Evolutionary conservation across 176 grass and related monocot species (phyloP).

Genomic region (Eragrostis nindensis): DNA sequence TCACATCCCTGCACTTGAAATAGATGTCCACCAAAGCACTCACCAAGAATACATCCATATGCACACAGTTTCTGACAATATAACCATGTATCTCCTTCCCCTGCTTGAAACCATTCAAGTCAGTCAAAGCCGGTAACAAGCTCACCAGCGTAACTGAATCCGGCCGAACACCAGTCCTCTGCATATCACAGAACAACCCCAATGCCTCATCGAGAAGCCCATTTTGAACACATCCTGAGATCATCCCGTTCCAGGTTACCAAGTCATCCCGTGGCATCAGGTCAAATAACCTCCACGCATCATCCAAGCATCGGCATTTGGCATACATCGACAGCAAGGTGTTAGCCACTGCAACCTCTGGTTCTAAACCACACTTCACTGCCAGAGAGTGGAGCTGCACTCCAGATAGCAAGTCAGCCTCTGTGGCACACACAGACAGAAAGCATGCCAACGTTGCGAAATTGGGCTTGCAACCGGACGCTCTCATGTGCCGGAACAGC

Average conservation of each 20-base stretch:
- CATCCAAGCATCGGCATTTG: slow-evolving; percentile 62
- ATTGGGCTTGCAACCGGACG: slow-evolving; percentile 40
- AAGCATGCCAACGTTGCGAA: slow-evolving; percentile 66
- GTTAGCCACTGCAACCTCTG: slow-evolving; percentile 60
- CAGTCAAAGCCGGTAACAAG: slow-evolving; percentile 71
- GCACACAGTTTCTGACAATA: slow-evolving; percentile 61
- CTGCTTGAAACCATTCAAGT: slow-evolving; percentile 57
- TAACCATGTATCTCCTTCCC: slow-evolving; percentile 80
- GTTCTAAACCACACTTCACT: slow-evolving; percentile 67
- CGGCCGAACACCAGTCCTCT: slow-evolving; percentile 52
- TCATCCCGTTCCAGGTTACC: slow-evolving; percentile 85
- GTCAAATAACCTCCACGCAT: slow-evolving; percentile 63
- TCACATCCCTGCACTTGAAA: slow-evolving; percentile 75
- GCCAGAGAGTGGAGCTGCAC: slow-evolving; percentile 73
- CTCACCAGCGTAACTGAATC: slow-evolving; percentile 77
- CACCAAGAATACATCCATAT: slow-evolving; percentile 79
- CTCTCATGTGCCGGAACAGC: slow-evolving; percentile 62
- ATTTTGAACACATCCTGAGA: slow-evolving; percentile 81
- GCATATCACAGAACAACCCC: slow-evolving; percentile 66
- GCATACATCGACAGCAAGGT: slow-evolving; percentile 82
- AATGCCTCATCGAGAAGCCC: slow-evolving; percentile 64
- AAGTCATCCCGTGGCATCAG: slow-evolving; percentile 61
- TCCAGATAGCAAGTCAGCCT: slow-evolving; percentile 60
- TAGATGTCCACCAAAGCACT: slow-evolving; percentile 88
- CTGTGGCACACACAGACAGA: slow-evolving; percentile 64